Evolutionary conservation across 257 asterid species (phyloP).

Genomic region (Orobanche coerulescens): DNA sequence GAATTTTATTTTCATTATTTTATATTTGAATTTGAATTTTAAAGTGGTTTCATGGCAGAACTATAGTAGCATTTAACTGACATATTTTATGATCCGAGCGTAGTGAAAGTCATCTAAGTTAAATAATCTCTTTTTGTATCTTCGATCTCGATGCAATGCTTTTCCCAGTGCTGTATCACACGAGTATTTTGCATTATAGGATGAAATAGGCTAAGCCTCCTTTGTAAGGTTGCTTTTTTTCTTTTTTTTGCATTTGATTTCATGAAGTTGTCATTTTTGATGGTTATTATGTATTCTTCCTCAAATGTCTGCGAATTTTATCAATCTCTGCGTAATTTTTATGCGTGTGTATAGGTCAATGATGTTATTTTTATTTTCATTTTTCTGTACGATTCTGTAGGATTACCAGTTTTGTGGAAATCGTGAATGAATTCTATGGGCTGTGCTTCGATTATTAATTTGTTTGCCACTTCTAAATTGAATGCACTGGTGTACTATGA

Average conservation of each 20-base stretch:
- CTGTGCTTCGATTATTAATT: background rate
- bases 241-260: slow-evolving; percentile 3
- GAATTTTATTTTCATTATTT: slow-evolving; percentile 25
- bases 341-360: background rate
- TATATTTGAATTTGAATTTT: slow-evolving; percentile 34
- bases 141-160: slow-evolving; percentile 39
- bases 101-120: slow-evolving; percentile 2
- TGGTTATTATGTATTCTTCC: background rate
- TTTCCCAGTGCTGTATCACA: slow-evolving; percentile 13
- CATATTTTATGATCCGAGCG: background rate
- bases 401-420: background rate
- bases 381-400: background rate
- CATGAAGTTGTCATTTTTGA: background rate
- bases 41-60: slow-evolving; percentile 16
- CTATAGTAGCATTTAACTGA: background rate
- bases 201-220: background rate
- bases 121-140: slow-evolving; percentile 19
- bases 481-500: background rate
- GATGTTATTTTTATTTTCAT: slow-evolving; percentile 2
- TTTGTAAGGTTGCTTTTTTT: too few relatives aligned
- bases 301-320: background rate
- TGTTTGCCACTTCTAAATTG: background rate
- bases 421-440: background rate
- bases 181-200: slow-evolving; percentile 5
- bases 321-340: background rate